Evolutionary conservation across 768 basidiomycete genomes (phyloP).

Genomic region (Kwoniella bestiolae): DNA sequence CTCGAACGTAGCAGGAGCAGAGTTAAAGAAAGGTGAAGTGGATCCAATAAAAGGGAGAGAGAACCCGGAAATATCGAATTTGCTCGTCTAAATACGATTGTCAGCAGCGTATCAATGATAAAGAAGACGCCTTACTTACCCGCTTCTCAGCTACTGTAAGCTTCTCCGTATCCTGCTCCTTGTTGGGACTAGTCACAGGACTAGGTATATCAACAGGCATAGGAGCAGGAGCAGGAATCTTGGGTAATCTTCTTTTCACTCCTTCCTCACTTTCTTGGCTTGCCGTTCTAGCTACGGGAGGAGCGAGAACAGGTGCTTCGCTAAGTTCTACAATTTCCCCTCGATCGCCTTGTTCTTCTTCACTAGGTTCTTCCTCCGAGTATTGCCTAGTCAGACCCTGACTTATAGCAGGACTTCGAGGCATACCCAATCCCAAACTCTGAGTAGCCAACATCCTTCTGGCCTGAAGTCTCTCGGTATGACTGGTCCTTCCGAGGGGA

Average conservation of each 20-base stretch:
- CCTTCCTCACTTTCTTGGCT: constrained; percentile 20
- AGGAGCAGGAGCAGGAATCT: constrained; percentile 46
- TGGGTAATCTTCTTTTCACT: constrained; percentile 38
- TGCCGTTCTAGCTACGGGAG: constrained; percentile 7
- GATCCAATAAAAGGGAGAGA: constrained; percentile 49
- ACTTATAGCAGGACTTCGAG: constrained; percentile 39
- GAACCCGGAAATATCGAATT: constrained; percentile 45
- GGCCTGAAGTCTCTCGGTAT: constrained; percentile 47
- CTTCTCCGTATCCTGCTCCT: constrained; percentile 19
- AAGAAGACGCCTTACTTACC: constrained; percentile 22
- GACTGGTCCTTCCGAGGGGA: constrained; percentile 51
- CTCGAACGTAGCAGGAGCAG: constrained; percentile 27
- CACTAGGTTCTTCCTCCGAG: background rate
- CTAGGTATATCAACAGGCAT: constrained; percentile 45
- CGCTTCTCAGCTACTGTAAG: constrained; percentile 29
- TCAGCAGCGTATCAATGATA: background rate
- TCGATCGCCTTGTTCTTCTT: constrained; percentile 22
- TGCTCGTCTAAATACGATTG: constrained; percentile 28
- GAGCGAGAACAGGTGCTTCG: background rate
- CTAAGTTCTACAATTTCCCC: constrained; percentile 25
- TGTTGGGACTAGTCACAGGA: constrained; percentile 43
- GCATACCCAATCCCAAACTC: constrained; percentile 54
- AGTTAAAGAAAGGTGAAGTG: constrained; percentile 51
- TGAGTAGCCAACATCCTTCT: constrained; percentile 54
- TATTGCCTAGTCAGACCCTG: constrained; percentile 26